Base-by-base conservation (phyloP, 257 asterid genomes). In the Solanum habrochaites region DNA sequence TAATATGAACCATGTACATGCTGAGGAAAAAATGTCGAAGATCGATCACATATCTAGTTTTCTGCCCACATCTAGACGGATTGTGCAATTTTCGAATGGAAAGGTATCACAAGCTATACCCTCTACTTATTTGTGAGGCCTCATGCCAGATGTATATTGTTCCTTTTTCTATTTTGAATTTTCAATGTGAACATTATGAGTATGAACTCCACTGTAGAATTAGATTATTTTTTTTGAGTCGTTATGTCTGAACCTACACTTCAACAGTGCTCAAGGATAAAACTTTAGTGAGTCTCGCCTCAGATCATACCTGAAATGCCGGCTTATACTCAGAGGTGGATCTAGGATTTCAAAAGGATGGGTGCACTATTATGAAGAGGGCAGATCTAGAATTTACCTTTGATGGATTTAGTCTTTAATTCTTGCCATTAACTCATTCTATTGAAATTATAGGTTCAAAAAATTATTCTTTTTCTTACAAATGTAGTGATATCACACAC, bases 21-120 rank as follows among this genome's bases (percentile, higher is more conserved):
- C 67, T 31, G 86, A 86, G 85, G 91, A 88, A 70, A 74, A 89
- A 81, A 77, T 23, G 75, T 85, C 89, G 13, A 94, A 90, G 78
- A 90, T 90, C 84, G 92, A 92, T 35, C 98, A 92, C 15, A 39
- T 89, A 86, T 96, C 99, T 75, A 95, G 93, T 90, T 96, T 96
- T 91, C 91, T 96, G 78, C 99, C 98, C 39, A 96, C 99, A 39
- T 96, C 99, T 35, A 92, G 98, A 88, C 90, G 99, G 90, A 96
- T 96, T 49, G 98, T 95, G 88, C 99, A 96, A 87, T 96, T 96
- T 85, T 95, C 99, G 42, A 95, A 95, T 84, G 97, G 94, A 88
- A 93, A 93, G 99, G 99, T 96, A 89, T 29, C 52, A 60, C 42
- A 83, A 60, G 58, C 40, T 86, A n/a, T 37, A 35, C 43, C 39